These are phyloP conservation scores for Discostella pseudostelligera DNA, from an alignment of 108 stramenopile genomes.

Conservation along the genomic window DNA sequence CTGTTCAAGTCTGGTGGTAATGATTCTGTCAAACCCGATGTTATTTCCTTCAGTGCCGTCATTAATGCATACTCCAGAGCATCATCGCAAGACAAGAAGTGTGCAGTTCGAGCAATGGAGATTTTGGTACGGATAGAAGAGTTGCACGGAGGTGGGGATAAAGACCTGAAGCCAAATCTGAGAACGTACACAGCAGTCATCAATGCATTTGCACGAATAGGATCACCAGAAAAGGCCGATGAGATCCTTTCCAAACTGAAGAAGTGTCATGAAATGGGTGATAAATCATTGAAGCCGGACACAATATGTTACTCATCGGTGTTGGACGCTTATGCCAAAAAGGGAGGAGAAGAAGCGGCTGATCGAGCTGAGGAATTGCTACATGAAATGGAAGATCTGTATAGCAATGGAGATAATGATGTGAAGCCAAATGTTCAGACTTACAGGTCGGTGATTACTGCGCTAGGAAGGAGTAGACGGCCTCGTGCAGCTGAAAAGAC, in stretches of 20 bases:
- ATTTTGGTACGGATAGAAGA: slow-evolving; percentile 36
- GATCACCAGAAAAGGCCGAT: slow-evolving; percentile 39
- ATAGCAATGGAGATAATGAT: slow-evolving; percentile 46
- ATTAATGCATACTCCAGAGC: slow-evolving; percentile 74
- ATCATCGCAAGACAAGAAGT: slow-evolving; percentile 25
- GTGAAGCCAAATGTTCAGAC: slow-evolving; percentile 64
- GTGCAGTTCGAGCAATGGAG: slow-evolving; percentile 33
- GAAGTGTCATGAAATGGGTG: slow-evolving; percentile 45
- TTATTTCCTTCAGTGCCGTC: slow-evolving; percentile 53
- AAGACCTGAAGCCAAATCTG: slow-evolving; percentile 63
- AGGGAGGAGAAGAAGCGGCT: slow-evolving; percentile 53
- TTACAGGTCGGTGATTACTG: slow-evolving; percentile 39
- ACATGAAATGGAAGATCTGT: slow-evolving; percentile 58
- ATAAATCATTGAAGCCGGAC: slow-evolving; percentile 61
- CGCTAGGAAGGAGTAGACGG: slow-evolving; percentile 26
- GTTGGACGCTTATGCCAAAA: slow-evolving; percentile 44
- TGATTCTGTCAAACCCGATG: slow-evolving; percentile 51
- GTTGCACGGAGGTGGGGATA: slow-evolving; percentile 41
- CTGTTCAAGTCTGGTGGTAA: slow-evolving; percentile 42
- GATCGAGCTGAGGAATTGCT: slow-evolving; percentile 68
- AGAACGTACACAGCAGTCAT: slow-evolving; percentile 75
- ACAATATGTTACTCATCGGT: slow-evolving; percentile 50
- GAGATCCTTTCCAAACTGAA: slow-evolving; percentile 64
- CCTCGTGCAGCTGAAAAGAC: slow-evolving; percentile 37
- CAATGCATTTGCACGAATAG: slow-evolving; percentile 21